Percentiles rank a stretch among this genome's conserved stretches.
Conservation (phyloP, 1,139 yeast genomes). For the Insectozyma bohioensis region DNA sequence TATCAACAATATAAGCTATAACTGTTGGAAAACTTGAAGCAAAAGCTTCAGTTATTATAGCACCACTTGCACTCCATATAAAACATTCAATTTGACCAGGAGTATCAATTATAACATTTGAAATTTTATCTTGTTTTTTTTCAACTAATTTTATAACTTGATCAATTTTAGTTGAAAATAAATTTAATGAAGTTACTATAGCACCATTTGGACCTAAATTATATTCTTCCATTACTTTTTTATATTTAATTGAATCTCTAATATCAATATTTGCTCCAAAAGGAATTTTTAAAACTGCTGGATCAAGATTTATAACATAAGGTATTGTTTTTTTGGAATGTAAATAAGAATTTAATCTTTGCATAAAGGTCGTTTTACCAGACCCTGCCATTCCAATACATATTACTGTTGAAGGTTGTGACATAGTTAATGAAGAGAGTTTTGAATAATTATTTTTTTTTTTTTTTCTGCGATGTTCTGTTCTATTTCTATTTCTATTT, state of each 20-base stretch:
- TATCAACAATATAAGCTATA: slow-evolving; percentile 92
- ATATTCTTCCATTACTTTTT: slow-evolving; percentile 91
- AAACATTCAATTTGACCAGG: slow-evolving; percentile 99
- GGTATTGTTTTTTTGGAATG: slow-evolving; percentile 74
- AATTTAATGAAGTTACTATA: slow-evolving; percentile 88
- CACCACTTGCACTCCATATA: slow-evolving; percentile 95
- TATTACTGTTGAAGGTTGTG: slow-evolving; percentile 49
- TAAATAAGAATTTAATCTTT: slow-evolving; percentile 84
- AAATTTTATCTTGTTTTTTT: slow-evolving; percentile 63
- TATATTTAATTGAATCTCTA: slow-evolving; percentile 92
- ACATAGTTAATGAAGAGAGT: not conserved
- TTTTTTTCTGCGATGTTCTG: slow-evolving; percentile 1
- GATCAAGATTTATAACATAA: slow-evolving; percentile 91
- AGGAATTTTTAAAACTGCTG: slow-evolving; percentile 91
- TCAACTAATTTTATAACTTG: slow-evolving; percentile 88
- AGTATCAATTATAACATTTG: slow-evolving; percentile 87
- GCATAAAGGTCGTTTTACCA: slow-evolving; percentile 98
- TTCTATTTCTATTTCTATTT: slow-evolving; percentile 1
- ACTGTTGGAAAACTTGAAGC: slow-evolving; percentile 96
- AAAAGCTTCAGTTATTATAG: slow-evolving; percentile 94
- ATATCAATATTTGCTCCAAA: slow-evolving; percentile 94
- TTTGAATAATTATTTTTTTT: not conserved
- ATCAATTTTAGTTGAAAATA: slow-evolving; percentile 93
- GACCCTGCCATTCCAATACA: slow-evolving; percentile 98
- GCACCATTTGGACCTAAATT: slow-evolving; percentile 98